A percentile compares a stretch with the other conserved stretches of the same genome.
These are phyloP conservation scores for Paramarasmius palmivorus DNA, from an alignment of 1,284 basidiomycete genomes.

Conservation along the genomic window DNA sequence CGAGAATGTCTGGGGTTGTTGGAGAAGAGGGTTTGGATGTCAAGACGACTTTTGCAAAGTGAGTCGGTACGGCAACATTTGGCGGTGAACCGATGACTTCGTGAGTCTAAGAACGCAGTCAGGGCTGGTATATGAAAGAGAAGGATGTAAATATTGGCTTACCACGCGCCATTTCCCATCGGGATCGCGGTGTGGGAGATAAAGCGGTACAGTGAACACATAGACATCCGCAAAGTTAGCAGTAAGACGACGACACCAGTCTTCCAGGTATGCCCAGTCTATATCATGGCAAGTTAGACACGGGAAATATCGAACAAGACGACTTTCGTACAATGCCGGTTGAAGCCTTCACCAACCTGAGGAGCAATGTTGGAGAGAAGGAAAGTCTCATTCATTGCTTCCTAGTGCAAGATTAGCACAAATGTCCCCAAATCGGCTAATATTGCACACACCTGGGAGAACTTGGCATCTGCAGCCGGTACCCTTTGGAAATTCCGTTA, in stretches of 20 bases:
- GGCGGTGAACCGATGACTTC: constrained; percentile 95
- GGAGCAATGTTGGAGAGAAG: constrained; percentile 95
- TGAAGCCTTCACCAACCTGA: constrained; percentile 97
- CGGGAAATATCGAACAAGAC: not conserved
- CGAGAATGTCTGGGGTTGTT: constrained; percentile 67
- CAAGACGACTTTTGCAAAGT: constrained; percentile 96
- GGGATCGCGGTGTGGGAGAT: constrained; percentile 80
- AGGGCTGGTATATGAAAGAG: constrained; percentile 1
- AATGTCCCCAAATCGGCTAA: not conserved
- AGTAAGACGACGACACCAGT: constrained; percentile 92
- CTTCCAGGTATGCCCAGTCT: constrained; percentile 98
- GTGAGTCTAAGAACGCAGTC: constrained; percentile 56
- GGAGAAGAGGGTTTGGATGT: constrained; percentile 76
- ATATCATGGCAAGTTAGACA: constrained; percentile 2
- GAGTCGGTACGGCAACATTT: constrained; percentile 91
- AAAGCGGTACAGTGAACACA: constrained; percentile 97
- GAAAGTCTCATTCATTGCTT: constrained; percentile 98
- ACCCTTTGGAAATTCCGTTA: constrained; percentile 54
- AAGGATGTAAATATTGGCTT: constrained; percentile 33
- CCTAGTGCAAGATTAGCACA: constrained; percentile 37
- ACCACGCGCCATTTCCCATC: constrained; percentile 97
- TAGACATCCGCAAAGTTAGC: constrained; percentile 90
- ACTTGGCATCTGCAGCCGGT: constrained; percentile 96
- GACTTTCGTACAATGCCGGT: constrained; percentile 80
- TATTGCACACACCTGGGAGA: constrained; percentile 60